phyloP scores from a whole-genome alignment of 345 rosid genomes.

The Clarkia xantiana region DNA sequence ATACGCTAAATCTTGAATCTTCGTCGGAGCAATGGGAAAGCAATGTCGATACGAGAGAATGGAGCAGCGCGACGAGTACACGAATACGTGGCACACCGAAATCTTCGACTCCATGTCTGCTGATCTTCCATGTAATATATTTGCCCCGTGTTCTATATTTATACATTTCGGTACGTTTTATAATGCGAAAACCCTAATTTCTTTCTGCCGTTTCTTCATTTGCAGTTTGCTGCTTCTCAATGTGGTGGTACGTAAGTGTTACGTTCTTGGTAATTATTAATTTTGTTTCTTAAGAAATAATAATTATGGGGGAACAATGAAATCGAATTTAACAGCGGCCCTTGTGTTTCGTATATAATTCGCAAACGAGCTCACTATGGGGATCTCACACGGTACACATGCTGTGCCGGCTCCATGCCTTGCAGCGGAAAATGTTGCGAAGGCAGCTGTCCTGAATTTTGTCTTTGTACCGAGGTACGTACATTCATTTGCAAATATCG shows the following conservation, averaged over 20 bases:
- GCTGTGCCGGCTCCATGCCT: conserved; percentile 67
- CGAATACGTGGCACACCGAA: conserved; percentile 34
- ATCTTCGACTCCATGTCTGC: conserved; percentile 16
- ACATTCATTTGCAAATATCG: no score
- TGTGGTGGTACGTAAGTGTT: conserved; percentile 20
- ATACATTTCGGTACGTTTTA: no score
- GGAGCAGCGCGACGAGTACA: conserved; percentile 25
- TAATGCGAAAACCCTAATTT: background rate
- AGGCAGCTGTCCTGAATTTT: conserved; percentile 44
- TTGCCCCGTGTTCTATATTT: no score
- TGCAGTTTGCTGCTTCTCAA: conserved; percentile 27
- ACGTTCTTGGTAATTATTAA: no score
- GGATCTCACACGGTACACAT: conserved; percentile 57
- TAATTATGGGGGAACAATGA: no score
- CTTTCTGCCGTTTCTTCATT: background rate
- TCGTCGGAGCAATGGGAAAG: no score
- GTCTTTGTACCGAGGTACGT: conserved; percentile 72
- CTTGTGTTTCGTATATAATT: conserved; percentile 54
- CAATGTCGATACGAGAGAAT: conserved; percentile 9
- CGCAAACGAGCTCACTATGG: conserved; percentile 55
- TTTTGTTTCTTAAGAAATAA: no score
- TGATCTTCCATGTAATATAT: conserved; percentile 34
- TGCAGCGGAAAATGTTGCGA: conserved; percentile 69
- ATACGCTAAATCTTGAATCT: no score
- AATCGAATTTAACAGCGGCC: no score